Evolutionary conservation across 179 eudicot species (phyloP), one percentile per base, ranked within the genome.

Genomic region (Silene noctiflora): DNA sequence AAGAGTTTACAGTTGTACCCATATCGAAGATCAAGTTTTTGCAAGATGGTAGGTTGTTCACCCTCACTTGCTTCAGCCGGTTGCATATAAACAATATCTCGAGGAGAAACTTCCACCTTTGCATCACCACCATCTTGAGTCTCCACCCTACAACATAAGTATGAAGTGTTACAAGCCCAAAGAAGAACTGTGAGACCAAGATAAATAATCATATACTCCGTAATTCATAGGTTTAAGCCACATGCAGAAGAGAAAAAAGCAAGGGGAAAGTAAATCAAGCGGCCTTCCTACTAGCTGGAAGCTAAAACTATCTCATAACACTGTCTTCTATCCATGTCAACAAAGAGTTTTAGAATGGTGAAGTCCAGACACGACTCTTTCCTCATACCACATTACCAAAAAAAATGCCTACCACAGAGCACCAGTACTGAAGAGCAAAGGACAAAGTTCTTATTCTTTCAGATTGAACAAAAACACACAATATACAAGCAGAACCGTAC

Each of bases 111-210:
- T 62, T 95, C 97, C 73, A 91, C 87, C 93, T 91, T 95, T 29
- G 99, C 97, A 85, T 95, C 95, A 80, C 99, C 99, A 66, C 95
- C 99, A 84, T 95, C 99, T 88, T 95, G 99, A 46, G 99, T 95
- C 89, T 95, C 99, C 82, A 85, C 99, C 99, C 99, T 95, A 27
- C 42, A 29, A 29, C 75, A 71, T 19, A 55, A 12, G 59, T 22
- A 48, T 21, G 25, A 17, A 67, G 71, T 31, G 60, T 44, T 48
- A 69, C 29, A 22, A 69, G 51, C 19, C 60, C 39, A 22, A 14
- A 68, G 72, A 68, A 39, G 56, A 19, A 21, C 55, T 25, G 1
- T 68, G 72, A 42, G 72, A 68, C 72, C 72, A 20, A 68, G 51
- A 67, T 19, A 67, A 29, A 13, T 33, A 67, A 35, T 68, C 3